Percentiles rank a stretch among this genome's conserved stretches.
Evolutionary conservation across 768 basidiomycete genomes (phyloP).

Genomic region (Myochromella boudieri): DNA sequence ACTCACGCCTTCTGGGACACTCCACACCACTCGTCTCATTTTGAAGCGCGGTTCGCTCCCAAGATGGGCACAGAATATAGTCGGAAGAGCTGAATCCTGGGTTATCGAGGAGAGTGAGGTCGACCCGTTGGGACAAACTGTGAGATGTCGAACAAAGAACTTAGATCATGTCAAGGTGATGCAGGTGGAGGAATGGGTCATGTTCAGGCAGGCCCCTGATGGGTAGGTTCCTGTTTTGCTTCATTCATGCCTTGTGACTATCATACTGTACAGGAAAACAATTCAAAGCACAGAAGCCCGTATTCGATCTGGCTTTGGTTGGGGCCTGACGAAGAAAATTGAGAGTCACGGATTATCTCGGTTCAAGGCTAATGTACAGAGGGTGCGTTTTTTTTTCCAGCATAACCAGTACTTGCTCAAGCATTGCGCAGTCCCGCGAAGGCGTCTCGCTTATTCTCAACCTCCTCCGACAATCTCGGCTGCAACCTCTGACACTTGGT

Average conservation of each 20-base stretch:
- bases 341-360: constrained; percentile 82
- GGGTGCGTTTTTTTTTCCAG: constrained; percentile 43
- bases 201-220: constrained; percentile 64
- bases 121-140: constrained; percentile 74
- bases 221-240: constrained; percentile 51
- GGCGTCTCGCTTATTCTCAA: constrained; percentile 82
- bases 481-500: constrained; percentile 55
- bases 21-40: constrained; percentile 87
- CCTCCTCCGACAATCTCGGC: constrained; percentile 77
- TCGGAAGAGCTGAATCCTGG: constrained; percentile 89
- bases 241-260: neutral
- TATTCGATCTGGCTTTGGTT: constrained; percentile 87
- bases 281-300: constrained; percentile 84
- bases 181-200: constrained; percentile 84
- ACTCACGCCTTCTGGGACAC: constrained; percentile 68
- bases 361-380: constrained; percentile 87
- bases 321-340: constrained; percentile 84
- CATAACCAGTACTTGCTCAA: constrained; percentile 3
- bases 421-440: constrained; percentile 66
- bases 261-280: constrained; percentile 55
- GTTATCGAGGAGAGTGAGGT: constrained; percentile 94
- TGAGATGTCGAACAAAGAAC: constrained; percentile 83
- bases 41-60: constrained; percentile 91
- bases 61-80: constrained; percentile 84
- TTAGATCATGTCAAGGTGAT: constrained; percentile 93